Evolutionary conservation across 257 asterid species (phyloP).

Genomic region (Ilex aquifolium): DNA sequence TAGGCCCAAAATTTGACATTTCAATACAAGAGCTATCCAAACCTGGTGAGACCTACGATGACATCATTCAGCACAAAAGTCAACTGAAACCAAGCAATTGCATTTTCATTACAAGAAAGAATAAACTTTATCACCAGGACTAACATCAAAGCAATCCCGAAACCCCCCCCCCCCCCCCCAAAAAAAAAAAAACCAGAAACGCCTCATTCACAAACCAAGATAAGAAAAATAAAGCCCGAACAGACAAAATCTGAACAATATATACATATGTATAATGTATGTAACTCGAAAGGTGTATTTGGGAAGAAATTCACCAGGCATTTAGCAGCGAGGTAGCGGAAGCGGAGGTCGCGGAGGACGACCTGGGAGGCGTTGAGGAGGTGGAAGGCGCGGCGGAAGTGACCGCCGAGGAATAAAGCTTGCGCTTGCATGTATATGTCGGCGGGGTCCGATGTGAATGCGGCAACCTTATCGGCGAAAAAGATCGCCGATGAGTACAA

Average conservation of each 20-base stretch:
- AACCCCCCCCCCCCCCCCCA: no score
- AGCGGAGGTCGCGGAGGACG: conserved; percentile 96
- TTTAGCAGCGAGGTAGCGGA: conserved; percentile 96
- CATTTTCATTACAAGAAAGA: no score
- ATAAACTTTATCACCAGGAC: no score
- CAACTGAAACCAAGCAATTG: no score
- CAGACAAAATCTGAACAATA: background rate
- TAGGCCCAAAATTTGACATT: no score
- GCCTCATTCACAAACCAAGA: background rate
- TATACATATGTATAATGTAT: background rate
- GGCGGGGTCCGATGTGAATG: conserved; percentile 89
- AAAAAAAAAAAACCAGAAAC: no score
- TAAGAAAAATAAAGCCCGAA: background rate
- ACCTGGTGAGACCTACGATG: no score
- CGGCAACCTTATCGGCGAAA: conserved; percentile 98
- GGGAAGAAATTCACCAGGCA: conserved; percentile 55
- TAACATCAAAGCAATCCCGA: no score
- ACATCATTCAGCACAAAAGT: no score
- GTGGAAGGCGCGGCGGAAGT: conserved; percentile 93
- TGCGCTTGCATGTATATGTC: conserved; percentile 99
- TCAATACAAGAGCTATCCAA: no score
- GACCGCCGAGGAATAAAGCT: conserved; percentile 91
- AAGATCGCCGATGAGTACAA: conserved; percentile 93
- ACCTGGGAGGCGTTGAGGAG: conserved; percentile 93
- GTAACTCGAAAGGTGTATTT: background rate